Percentiles rank a stretch among this genome's conserved stretches.
Conservation (phyloP, 345 rosid species). For the Boechera divaricarpa region DNA sequence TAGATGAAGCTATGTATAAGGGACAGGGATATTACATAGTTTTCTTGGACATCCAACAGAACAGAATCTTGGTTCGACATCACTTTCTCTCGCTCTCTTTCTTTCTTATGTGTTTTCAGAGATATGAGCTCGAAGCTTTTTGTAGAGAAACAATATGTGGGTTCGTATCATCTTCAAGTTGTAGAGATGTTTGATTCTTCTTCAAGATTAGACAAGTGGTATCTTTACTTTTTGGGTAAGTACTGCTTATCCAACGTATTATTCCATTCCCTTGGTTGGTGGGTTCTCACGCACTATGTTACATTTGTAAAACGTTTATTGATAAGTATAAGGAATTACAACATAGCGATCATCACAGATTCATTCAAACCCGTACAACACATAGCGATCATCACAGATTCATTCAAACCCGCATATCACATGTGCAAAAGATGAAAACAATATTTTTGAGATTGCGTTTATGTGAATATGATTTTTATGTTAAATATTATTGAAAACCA, state of each 20-base stretch:
- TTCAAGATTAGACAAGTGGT: conserved; percentile 40
- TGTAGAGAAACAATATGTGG: conserved; percentile 30
- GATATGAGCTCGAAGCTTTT: conserved; percentile 28
- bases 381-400: no score
- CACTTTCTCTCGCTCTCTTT: conserved; percentile 10
- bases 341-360: neutral
- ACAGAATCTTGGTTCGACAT: conserved; percentile 40
- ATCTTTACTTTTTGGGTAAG: conserved; percentile 21
- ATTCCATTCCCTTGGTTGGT: conserved; percentile 1
- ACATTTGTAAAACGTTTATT: neutral
- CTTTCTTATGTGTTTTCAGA: neutral
- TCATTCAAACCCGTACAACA: no score
- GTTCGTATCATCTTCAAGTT: conserved; percentile 10
- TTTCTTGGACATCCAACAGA: conserved; percentile 29
- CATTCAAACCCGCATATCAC: neutral
- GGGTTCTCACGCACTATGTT: conserved; percentile 18
- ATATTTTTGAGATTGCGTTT: neutral
- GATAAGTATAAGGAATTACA: neutral
- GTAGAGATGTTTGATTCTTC: conserved; percentile 26
- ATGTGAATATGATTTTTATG: neutral
- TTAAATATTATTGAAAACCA: neutral
- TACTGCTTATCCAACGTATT: conserved; percentile 1
- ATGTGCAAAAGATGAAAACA: neutral
- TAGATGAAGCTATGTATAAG: neutral
- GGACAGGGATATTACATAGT: conserved; percentile 25